Base-by-base conservation (phyloP, 306 rosid species). In the Abrus pulchellus region DNA sequence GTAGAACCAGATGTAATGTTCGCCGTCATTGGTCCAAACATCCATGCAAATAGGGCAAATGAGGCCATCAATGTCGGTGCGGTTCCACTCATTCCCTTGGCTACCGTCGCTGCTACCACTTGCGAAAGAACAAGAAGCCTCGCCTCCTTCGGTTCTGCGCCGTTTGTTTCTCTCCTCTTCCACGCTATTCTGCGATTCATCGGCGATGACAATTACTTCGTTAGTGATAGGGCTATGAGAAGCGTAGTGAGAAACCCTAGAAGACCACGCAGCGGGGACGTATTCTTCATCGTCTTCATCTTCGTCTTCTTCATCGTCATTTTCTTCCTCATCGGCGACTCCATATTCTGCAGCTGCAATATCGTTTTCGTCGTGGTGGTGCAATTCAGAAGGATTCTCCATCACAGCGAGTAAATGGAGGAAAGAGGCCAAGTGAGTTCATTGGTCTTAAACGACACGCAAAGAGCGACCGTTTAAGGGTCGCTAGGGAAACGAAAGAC, bases 1-100 rank as follows among this genome's bases (percentile, higher is more conserved):
- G 28, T 34, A 20, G 82, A 61, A 92, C 98, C 98, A 88, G 75
- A 92, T 83, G 74, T 84, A 88, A 68, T 94, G 98, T 41, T 74
- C 92, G 10, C 97, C 97, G 40, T 81, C 60, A 43, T 36, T 36
- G 80, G 94, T 89, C 98, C 94, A 92, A 69, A 85, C 83, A 3
- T 94, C 95, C 94, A 94, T 79, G 83, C 97, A 94, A 74, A 94
- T 94, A 47, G 97, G 88, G 92, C 98, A 92, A 83, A 77, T 55
- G 9, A 94, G 83, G 27, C 93, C 97, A 11, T 91, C 94, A 27
- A 78, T 75, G 48, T 94, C 92, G 45, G 49, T 28, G 84, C 79
- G 75, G 55, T 62, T 86, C 84, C 90, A 83, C 48, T 91, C 91
- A 49, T 64, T 83, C 29, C 84, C 91, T 81, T 90, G 93, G 3